Evolutionary conservation across 352 stramenopile genomes (phyloP).

Genomic region (Globisporangium splendens): DNA sequence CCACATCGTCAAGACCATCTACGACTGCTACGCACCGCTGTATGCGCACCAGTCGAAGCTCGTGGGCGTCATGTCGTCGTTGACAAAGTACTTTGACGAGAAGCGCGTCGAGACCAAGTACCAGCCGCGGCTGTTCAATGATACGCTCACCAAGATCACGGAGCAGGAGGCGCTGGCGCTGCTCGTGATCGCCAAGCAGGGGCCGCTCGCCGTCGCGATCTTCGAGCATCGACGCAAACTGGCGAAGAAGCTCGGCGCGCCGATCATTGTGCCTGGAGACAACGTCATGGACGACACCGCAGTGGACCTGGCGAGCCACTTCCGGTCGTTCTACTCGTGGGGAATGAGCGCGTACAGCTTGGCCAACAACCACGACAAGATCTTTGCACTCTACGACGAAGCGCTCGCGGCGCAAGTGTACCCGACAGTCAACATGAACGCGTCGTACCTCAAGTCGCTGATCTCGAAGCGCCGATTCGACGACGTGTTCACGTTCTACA

Average conservation of each 20-base stretch:
- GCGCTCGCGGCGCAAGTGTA: constrained; percentile 35
- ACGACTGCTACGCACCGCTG: constrained; percentile 61
- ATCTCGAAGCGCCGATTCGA: constrained; percentile 26
- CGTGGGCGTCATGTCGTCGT: background rate
- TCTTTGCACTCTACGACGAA: constrained; percentile 52
- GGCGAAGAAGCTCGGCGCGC: constrained; percentile 22
- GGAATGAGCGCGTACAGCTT: constrained; percentile 41
- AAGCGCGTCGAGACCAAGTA: constrained; percentile 37
- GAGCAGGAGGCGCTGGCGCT: constrained; percentile 61
- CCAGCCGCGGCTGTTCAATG: constrained; percentile 52
- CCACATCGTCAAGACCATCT: constrained; percentile 41
- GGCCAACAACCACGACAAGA: constrained; percentile 20
- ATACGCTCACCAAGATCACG: constrained; percentile 53
- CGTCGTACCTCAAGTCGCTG: constrained; percentile 46
- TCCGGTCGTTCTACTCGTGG: constrained; percentile 72
- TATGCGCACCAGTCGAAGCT: constrained; percentile 33
- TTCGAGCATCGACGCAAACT: constrained; percentile 51
- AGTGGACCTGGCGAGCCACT: constrained; percentile 35
- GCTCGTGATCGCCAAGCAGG: constrained; percentile 33
- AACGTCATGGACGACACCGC: constrained; percentile 33
- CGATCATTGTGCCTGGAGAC: constrained; percentile 20
- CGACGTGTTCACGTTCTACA: constrained; percentile 49
- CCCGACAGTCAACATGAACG: constrained; percentile 65
- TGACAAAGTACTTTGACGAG: constrained; percentile 14
- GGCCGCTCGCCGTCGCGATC: constrained; percentile 35